Conservation (phyloP, 2,329 filamentous ascomycete genomes). For the Dothistroma pini region DNA sequence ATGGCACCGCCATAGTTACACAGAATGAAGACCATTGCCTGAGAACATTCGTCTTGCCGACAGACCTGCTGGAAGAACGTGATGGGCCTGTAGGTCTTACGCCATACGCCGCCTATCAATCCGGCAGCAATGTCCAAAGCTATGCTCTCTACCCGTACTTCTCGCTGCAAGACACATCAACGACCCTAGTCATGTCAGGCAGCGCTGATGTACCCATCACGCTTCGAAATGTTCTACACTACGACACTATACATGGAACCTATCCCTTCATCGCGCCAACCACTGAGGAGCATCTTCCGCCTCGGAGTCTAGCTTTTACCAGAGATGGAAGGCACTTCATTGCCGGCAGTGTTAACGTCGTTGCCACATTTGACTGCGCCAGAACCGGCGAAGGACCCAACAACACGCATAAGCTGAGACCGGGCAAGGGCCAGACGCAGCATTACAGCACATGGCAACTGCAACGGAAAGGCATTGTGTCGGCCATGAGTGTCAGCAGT, state of each 20-base stretch:
- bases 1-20: constrained; percentile 57
- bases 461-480: constrained; percentile 55
- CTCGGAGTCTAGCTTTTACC: constrained; percentile 54
- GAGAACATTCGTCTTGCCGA: constrained; percentile 54
- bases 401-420: constrained; percentile 40
- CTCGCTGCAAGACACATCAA: constrained; percentile 48
- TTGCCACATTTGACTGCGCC: constrained; percentile 55
- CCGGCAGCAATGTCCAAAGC: constrained; percentile 49
- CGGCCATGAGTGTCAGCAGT: constrained; percentile 47
- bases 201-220: constrained; percentile 54
- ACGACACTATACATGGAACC: constrained; percentile 42
- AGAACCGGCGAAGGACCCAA: constrained; percentile 48
- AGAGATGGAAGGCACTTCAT: constrained; percentile 51
- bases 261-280: constrained; percentile 54
- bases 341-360: constrained; percentile 52
- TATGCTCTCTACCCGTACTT: constrained; percentile 55
- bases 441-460: constrained; percentile 41
- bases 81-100: constrained; percentile 37
- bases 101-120: constrained; percentile 47
- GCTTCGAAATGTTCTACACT: constrained; percentile 53
- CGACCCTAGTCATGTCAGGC: constrained; percentile 51
- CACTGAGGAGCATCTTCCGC: constrained; percentile 55
- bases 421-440: constrained; percentile 28
- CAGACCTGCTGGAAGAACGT: constrained; percentile 45
- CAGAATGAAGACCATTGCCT: constrained; percentile 50